phyloP scores from a whole-genome alignment of 495 filamentous ascomycete genomes.

The Neurospora discreta region DNA sequence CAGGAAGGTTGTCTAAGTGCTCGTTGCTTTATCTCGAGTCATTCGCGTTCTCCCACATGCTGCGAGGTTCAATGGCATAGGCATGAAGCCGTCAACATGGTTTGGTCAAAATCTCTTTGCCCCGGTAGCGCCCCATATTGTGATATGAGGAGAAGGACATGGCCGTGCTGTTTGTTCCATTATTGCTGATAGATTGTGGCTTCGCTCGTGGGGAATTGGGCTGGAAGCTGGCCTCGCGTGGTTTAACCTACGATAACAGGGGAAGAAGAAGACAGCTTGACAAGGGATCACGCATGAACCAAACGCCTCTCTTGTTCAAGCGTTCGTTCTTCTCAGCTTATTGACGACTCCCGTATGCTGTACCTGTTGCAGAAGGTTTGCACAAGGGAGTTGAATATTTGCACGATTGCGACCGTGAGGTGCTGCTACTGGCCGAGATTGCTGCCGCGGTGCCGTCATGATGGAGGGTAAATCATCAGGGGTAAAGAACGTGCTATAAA shows the following conservation, averaged over 20 bases:
- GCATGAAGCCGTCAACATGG: background rate
- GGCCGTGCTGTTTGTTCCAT: background rate
- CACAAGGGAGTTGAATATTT: background rate
- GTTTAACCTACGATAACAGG: background rate
- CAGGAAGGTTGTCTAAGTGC: background rate
- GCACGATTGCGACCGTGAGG: background rate
- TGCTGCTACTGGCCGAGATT: background rate
- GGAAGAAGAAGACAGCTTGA: background rate
- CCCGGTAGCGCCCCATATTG: background rate
- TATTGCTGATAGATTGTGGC: background rate
- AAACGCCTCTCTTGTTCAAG: background rate
- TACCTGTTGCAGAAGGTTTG: background rate
- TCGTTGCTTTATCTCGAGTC: background rate
- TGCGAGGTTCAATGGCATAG: background rate
- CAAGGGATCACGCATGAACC: background rate
- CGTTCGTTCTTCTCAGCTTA: background rate
- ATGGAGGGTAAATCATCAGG: background rate
- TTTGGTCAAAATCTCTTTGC: background rate
- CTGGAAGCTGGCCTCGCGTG: background rate
- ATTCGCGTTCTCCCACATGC: background rate
- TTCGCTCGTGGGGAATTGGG: background rate
- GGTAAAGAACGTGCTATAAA: background rate
- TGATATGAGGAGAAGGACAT: background rate
- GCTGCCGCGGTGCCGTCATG: background rate
- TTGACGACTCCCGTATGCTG: background rate